Evolutionary conservation across 495 filamentous ascomycete genomes (phyloP).

Genomic region (Parathielavia appendiculata): DNA sequence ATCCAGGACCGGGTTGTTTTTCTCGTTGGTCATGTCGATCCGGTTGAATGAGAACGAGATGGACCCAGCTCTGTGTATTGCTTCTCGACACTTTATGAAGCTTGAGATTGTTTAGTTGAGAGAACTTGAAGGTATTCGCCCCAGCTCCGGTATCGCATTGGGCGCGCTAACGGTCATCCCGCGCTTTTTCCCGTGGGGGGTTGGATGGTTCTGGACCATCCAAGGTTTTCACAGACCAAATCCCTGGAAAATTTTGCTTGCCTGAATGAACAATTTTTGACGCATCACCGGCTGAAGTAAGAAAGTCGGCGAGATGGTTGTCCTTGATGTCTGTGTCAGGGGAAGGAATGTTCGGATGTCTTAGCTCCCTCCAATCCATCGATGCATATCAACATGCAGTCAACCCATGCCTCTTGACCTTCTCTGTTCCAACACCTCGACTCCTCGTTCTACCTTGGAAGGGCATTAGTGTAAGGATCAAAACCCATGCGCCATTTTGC

Average conservation of each 20-base stretch:
- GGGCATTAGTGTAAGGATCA: constrained; percentile 45
- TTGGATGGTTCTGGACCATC: background rate
- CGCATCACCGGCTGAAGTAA: too few relatives aligned
- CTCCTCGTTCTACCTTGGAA: constrained; percentile 2
- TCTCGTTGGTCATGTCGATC: constrained; percentile 1
- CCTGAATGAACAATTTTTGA: too few relatives aligned
- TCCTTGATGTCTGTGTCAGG: background rate
- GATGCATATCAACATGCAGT: too few relatives aligned
- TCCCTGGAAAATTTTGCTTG: too few relatives aligned
- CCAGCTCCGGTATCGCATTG: constrained; percentile 8
- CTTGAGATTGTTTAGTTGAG: background rate
- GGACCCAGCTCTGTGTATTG: background rate
- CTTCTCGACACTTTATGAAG: background rate
- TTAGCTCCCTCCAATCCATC: background rate
- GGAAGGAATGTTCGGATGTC: background rate
- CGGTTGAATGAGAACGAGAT: background rate
- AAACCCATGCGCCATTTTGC: constrained; percentile 79
- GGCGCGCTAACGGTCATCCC: too few relatives aligned
- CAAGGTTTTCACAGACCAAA: too few relatives aligned
- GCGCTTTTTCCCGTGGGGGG: background rate
- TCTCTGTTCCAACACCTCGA: background rate
- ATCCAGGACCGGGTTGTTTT: background rate
- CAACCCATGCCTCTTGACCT: background rate
- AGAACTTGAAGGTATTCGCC: background rate
- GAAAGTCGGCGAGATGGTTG: too few relatives aligned